Evolutionary conservation across 306 rosid genomes (phyloP), one percentile per base, ranked within the genome.

Genomic region (Prunus campanulata): DNA sequence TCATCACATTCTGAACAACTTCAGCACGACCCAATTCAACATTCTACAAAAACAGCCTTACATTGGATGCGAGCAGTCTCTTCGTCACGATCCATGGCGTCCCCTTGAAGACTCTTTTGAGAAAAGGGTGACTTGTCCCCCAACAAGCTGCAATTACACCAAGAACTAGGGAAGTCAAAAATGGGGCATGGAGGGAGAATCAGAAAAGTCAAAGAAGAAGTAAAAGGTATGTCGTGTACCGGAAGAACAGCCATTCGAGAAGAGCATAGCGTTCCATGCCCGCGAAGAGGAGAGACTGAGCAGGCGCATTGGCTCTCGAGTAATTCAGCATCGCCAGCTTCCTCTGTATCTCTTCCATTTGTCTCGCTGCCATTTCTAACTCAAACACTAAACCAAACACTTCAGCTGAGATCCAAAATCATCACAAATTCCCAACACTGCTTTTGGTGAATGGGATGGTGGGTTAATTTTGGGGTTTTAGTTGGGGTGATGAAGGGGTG

Each of bases 191-290:
- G 50, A 12, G 5, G 18, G 30, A 39, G 42, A 32, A 18, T 24
- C 12, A 75, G 63, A 75, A 49, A 65, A 10, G 35, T 51, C 44
- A 74, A 44, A 42, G 71, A 15, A 25, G 57, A 51, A n/a, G 42
- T 6, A 54, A 25, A 44, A 12, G 69, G 8, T 57, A 35, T 72
- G 56, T 57, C 13, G 20, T 6, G 62, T 81, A 93, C 97, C 90
- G 87, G 88, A 91, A 94, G 94, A 94, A 94, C 74, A 94, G 98
- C 98, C 98, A 91, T 81, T 94, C 98, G 30, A 90, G 88, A 73
- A 94, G 94, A 47, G 98, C 94, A 39, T 94, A 94, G 82, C 96
- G 96, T 78, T 94, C 97, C 98, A 94, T 92, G 81, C 98, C 97
- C 25, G 97, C 97, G 72, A 94, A 94, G 32, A 94, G 88, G 56